Base-by-base conservation (phyloP, 1,139 yeast species). In the Nematodospora anomalae region DNA sequence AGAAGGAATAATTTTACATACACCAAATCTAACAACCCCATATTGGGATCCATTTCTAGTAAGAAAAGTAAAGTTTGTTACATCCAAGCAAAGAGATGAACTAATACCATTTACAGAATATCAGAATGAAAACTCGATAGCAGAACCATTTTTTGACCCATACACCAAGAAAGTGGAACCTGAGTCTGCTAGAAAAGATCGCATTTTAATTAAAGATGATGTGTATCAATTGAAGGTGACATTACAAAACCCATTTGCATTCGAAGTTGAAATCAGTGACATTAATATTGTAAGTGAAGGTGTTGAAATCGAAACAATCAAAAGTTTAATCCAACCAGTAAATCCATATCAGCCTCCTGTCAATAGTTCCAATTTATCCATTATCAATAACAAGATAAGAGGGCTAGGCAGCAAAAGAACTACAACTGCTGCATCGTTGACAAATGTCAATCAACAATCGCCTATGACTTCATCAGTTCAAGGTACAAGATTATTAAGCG, bases 191-290 rank as follows among this genome's bases (percentile, higher is more conserved):
- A 57, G 55, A 32, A 56, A 55, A 22, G 70, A 67, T 11, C 55
- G 59, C 18, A 57, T 74, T 9, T 49, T 81, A 11, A 76, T 82
- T 2, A 74, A 71, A 42, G 80, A 76, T 35, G 88, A 83, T 35
- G 58, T 68, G 9, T 71, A 73, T 22, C 79, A 74, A 44, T 60
- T 83, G 21, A 58, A 67, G 13, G 64, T 87, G 1, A 65, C 71
- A 2, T 52, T 92, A 7, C 92, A 85, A 51, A 92, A 92, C 52
- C 96, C 96, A 2, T 88, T 80, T 60, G 76, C 79, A 8, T 88
- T 87, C 57, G 88, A 83, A 33, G 60, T 90, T 8, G 83, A 79
- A 30, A 63, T 92, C 3, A 65, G 67, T 23, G 79, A 78, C 32
- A 55, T 87, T 2, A 57, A 62, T 28, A 59, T 82, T 3, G 64